Evolutionary conservation across 2,329 filamentous ascomycete genomes (phyloP).

Genomic region (Aspergillus sergii): DNA sequence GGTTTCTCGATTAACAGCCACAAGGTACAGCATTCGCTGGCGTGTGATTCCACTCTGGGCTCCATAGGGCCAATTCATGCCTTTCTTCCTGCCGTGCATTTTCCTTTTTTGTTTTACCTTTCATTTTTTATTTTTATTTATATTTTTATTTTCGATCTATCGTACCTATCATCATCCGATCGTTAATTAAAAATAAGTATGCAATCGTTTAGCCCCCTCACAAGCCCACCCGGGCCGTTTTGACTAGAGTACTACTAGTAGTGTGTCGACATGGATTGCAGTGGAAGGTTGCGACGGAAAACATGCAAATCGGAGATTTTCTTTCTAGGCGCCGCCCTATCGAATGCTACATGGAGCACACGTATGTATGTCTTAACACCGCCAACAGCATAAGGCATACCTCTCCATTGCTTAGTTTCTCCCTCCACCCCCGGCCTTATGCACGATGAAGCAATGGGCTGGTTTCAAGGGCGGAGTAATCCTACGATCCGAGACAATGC

Average conservation of each 20-base stretch:
- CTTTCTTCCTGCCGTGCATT: neutral
- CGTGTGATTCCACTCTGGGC: slow-evolving; percentile 5
- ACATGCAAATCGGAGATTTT: slow-evolving; percentile 22
- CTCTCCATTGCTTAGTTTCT: slow-evolving; percentile 5
- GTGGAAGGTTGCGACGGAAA: neutral
- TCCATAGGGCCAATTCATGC: slow-evolving; percentile 1
- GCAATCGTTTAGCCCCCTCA: neutral
- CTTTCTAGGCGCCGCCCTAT: slow-evolving; percentile 8
- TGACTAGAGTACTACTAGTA: slow-evolving; percentile 3
- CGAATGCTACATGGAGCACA: slow-evolving; percentile 11
- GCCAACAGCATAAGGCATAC: slow-evolving; percentile 5
- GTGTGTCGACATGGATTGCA: slow-evolving; percentile 5
- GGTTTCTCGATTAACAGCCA: neutral
- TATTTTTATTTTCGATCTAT: neutral
- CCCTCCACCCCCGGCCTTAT: slow-evolving; percentile 4
- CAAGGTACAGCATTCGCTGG: slow-evolving; percentile 4
- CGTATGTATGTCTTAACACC: slow-evolving; percentile 16
- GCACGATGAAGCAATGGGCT: slow-evolving; percentile 7
- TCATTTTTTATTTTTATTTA: neutral
- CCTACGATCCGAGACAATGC: slow-evolving; percentile 1
- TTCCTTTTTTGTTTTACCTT: neutral
- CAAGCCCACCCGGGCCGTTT: slow-evolving; percentile 14
- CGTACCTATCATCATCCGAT: slow-evolving; percentile 5
- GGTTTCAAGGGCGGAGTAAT: slow-evolving; percentile 5
- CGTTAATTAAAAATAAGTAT: slow-evolving; percentile 1